phyloP scores from a whole-genome alignment of 1,139 yeast genomes.

The Yamadazyma triangularis region DNA sequence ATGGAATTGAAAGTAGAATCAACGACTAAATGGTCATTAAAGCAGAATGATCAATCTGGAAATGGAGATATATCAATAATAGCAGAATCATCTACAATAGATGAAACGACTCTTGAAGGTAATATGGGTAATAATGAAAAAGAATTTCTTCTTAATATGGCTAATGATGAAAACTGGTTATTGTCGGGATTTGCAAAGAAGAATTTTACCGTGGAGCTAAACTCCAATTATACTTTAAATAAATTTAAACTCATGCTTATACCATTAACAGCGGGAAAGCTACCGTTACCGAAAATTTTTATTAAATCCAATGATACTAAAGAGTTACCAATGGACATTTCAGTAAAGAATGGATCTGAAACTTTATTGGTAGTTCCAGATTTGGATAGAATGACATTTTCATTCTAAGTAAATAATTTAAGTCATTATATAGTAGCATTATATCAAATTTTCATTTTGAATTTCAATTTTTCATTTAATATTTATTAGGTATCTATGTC shows the following conservation, averaged over 20 bases:
- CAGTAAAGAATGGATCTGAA: constrained; percentile 64
- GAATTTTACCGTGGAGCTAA: constrained; percentile 32
- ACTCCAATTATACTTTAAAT: constrained; percentile 9
- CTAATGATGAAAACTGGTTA: constrained; percentile 56
- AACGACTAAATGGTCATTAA: constrained; percentile 38
- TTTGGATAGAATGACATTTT: constrained; percentile 54
- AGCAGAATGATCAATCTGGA: constrained; percentile 6
- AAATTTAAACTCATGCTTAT: constrained; percentile 47
- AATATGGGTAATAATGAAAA: too few relatives aligned
- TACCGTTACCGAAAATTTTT: constrained; percentile 62
- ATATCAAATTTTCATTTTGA: too few relatives aligned
- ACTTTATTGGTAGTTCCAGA: constrained; percentile 72
- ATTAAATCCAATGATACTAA: constrained; percentile 25
- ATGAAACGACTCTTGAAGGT: constrained; percentile 1
- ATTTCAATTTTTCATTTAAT: too few relatives aligned
- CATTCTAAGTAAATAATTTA: too few relatives aligned
- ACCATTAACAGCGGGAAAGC: constrained; percentile 74
- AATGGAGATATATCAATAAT: constrained; percentile 16
- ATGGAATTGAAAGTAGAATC: constrained; percentile 44
- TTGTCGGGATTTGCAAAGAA: constrained; percentile 60
- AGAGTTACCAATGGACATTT: constrained; percentile 48
- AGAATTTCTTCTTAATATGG: constrained; percentile 8
- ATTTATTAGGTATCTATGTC: too few relatives aligned
- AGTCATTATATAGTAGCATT: too few relatives aligned
- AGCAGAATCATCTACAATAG: constrained; percentile 25